Conservation (phyloP, 805 yeast species). For the Pichia ethanolica region DNA sequence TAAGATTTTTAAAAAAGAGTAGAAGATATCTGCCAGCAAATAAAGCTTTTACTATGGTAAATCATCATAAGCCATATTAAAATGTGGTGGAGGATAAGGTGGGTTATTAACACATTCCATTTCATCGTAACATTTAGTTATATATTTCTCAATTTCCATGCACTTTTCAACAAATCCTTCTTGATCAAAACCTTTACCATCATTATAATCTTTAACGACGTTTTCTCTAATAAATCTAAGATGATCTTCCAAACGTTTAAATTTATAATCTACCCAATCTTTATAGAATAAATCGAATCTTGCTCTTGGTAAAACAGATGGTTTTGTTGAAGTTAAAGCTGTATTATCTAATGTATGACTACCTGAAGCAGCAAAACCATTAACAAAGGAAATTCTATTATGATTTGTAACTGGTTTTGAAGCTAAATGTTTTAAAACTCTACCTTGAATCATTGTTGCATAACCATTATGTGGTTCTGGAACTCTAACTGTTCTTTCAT, state of each 20-base stretch:
- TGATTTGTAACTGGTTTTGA: constrained; percentile 35
- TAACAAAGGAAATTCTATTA: constrained; percentile 30
- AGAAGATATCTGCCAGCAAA: too few species aligned
- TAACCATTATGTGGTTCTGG: constrained; percentile 39
- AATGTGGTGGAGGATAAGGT: constrained; percentile 24
- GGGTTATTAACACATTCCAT: constrained; percentile 29
- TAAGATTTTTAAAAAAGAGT: too few species aligned
- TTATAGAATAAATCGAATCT: constrained; percentile 28
- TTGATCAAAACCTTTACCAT: constrained; percentile 26
- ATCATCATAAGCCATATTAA: constrained; percentile 18
- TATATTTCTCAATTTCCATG: constrained; percentile 24
- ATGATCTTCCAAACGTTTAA: constrained; percentile 24
- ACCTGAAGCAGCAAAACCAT: constrained; percentile 25
- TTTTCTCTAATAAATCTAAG: constrained; percentile 17
- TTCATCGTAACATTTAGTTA: constrained; percentile 26
- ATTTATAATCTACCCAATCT: constrained; percentile 30
- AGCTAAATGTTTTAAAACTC: constrained; percentile 41
- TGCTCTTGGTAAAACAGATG: constrained; percentile 30
- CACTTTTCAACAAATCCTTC: constrained; percentile 22
- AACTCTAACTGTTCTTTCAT: constrained; percentile 23
- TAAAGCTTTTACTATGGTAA: background rate
- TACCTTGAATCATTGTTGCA: constrained; percentile 40
- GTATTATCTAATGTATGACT: constrained; percentile 26
- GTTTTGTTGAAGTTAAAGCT: constrained; percentile 29
- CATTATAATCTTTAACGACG: constrained; percentile 13